Evolutionary conservation across 305 asterid genomes (phyloP).

Genomic region (Fraxinus floribunda): DNA sequence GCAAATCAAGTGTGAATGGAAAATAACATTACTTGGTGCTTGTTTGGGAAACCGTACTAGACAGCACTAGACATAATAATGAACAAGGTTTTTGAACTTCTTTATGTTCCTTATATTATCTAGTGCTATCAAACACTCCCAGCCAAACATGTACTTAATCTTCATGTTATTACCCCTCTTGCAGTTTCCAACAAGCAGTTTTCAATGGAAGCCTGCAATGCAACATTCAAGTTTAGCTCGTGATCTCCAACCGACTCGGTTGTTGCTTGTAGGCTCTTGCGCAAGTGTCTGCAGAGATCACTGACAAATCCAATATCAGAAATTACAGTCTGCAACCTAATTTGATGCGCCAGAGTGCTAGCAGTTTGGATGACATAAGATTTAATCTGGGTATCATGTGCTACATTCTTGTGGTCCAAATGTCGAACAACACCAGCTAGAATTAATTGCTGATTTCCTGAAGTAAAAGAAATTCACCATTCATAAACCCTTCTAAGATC

Average conservation of each 20-base stretch:
- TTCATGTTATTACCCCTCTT: conserved; percentile 70
- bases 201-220: conserved; percentile 72
- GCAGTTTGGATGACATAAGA: conserved; percentile 72
- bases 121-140: not conserved
- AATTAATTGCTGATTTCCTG: conserved; percentile 71
- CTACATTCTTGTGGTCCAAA: conserved; percentile 86
- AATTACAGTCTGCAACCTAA: conserved; percentile 59
- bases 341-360: conserved; percentile 74
- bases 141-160: not conserved
- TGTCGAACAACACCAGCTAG: conserved; percentile 84
- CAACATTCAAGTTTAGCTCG: conserved; percentile 54
- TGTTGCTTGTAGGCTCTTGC: conserved; percentile 89
- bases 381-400: conserved; percentile 70
- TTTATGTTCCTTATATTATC: not conserved
- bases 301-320: conserved; percentile 78
- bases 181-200: conserved; percentile 87
- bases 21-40: not conserved
- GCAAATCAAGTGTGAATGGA: not conserved
- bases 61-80: not conserved
- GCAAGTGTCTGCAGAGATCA: conserved; percentile 88
- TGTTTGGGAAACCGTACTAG: not conserved
- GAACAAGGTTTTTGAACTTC: not conserved
- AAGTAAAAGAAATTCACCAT: conserved; percentile 21
- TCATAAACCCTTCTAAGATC: conserved; percentile 19
- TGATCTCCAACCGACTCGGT: conserved; percentile 70